Base-by-base conservation (phyloP, 768 basidiomycete species). In the Punctularia strigosozonata region DNA sequence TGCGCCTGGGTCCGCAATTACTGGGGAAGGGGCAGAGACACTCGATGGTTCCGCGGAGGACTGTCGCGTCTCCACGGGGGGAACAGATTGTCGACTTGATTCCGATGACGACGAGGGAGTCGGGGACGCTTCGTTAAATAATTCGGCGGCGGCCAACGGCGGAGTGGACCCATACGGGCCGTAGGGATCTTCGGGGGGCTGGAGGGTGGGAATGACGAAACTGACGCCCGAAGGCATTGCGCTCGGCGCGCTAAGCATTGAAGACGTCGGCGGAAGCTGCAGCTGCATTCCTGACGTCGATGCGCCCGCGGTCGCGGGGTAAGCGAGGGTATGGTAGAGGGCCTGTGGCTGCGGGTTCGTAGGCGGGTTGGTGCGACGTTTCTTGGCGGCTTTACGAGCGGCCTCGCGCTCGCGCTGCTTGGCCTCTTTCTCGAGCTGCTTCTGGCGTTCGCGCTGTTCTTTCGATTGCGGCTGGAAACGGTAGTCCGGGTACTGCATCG, bases 381-480 rank as follows among this genome's bases (percentile, higher is more conserved):
- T 34, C 33, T 34, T 34, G 10, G 33, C 10, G 8, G 33, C 20
- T 10, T 12, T 20, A 34, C 33, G 30, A n/a, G n/a, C n/a, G n/a
- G n/a, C 38, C 25, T 43, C 44, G 17, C 40, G 30, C n/a, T 18
- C 41, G 20, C 31, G 18, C 41, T 38, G 40, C 42, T 42, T 41
- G 25, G 38, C 42, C 26, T 6, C 32, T 39, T 46, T 43, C 19
- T 20, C 34, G 42, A 40, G 37, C 14, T 41, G 38, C 2, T 25
- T 21, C 13, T 23, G 18, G 14, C 23, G 34, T 1, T 40, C 43
- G 34, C 50, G 51, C 17, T 49, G 40, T 20, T 45, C 47, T 36
- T 49, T 50, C 36, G 46, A 46, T 39, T 38, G 40, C 6, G 55
- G 55, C 7, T 46, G 34, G 39, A 50, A 57, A 34, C 53, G 50